Evolutionary conservation across 2,329 filamentous ascomycete genomes (phyloP), one percentile per base, ranked within the genome.

Genomic region (Phaeoacremonium minimum): DNA sequence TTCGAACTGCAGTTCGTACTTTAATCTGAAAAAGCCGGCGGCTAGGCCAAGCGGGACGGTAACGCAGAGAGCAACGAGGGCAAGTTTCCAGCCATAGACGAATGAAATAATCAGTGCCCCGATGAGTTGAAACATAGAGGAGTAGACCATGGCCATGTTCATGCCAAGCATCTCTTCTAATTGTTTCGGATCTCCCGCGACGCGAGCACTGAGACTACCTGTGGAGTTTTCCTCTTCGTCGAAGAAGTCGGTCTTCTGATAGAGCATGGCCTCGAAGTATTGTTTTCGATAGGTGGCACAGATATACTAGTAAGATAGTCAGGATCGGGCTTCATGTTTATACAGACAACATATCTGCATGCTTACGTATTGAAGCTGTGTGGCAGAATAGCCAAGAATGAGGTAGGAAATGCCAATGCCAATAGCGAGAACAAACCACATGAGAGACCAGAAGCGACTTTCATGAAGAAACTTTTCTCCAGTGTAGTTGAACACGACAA

Each of bases 61-160:
- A 7, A 84, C 76, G 46, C 78, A 83, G 7, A 80, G 63, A 0
- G 76, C 72, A 0, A 90, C 80, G 0, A 88, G 61, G 0, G 81
- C 77, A 7, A 91, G 67, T 54, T 88, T 90, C 86, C 86, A 90
- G 2, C 83, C 82, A 52, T 83, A 87, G 4, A 72, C 66, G 48
- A 87, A 88, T 2, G 82, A 71, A 35, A 90, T 83, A 30, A 72
- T 64, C 12, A 87, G 59, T 7, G 75, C 77, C 0, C 83, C 85
- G 7, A 77, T 48, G 4, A 90, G 58, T 33, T 76, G 83, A 52
- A 87, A 82, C 15, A 83, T 51, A 7, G 81, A 77, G 15, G 81
- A 75, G 41, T 69, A 68, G 3, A 77, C 71, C 45, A 85, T 69
- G 3, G 78, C 71, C 69, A 83, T 75, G 50, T 83, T 81, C 31